Evolutionary conservation across 2,329 filamentous ascomycete genomes (phyloP).

Genomic region (Mariannaea elegans): DNA sequence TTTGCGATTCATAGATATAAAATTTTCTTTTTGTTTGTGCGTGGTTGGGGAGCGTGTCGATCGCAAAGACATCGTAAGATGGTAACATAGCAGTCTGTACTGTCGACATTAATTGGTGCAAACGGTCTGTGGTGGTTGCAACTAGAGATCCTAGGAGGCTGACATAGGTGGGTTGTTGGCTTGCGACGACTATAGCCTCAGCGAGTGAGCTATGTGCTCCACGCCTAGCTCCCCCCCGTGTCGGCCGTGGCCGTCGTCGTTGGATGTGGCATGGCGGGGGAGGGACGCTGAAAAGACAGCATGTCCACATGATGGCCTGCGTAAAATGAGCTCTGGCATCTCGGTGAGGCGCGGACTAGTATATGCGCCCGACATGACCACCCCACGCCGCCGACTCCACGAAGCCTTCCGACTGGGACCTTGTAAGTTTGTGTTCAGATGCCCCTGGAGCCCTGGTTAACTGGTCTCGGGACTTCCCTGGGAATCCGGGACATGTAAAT

Average conservation of each 20-base stretch:
- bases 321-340: slow-evolving; percentile 26
- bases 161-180: slow-evolving; percentile 10
- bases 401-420: slow-evolving; percentile 5
- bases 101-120: neutral
- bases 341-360: slow-evolving; percentile 30
- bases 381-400: slow-evolving; percentile 30
- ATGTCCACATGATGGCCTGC: slow-evolving; percentile 28
- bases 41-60: neutral
- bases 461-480: slow-evolving; percentile 4
- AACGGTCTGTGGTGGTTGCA: neutral
- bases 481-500: slow-evolving; percentile 26
- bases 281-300: slow-evolving; percentile 21
- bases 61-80: neutral
- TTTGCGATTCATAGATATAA: slow-evolving; percentile 12
- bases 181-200: slow-evolving; percentile 10
- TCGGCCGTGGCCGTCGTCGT: slow-evolving; percentile 24
- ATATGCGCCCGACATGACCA: slow-evolving; percentile 17
- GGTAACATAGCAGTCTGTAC: neutral
- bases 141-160: slow-evolving; percentile 5
- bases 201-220: neutral
- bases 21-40: slow-evolving; percentile 6
- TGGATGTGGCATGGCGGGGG: slow-evolving; percentile 24
- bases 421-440: neutral
- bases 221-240: slow-evolving; percentile 22
- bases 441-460: slow-evolving; percentile 3